These are phyloP conservation scores for Protea cynaroides DNA, from an alignment of 164 flowering plant genomes.

Conservation along the genomic window DNA sequence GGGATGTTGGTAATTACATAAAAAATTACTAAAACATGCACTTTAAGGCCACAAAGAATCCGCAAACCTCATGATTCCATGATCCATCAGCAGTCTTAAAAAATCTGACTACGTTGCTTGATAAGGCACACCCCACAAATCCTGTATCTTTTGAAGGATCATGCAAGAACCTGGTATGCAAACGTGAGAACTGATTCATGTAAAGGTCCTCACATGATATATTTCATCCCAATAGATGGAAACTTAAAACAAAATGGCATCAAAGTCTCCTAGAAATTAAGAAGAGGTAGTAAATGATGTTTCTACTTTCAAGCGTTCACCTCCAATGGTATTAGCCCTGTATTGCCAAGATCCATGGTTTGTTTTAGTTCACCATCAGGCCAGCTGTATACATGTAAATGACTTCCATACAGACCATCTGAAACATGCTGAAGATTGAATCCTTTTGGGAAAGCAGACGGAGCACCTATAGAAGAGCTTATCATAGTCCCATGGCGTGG, in stretches of 20 bases:
- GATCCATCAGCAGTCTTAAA: conserved; percentile 68
- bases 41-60: too few relatives aligned
- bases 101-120: conserved; percentile 94
- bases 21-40: background rate
- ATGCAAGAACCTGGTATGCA: conserved; percentile 86
- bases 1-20: background rate
- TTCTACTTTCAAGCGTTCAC: conserved; percentile 28
- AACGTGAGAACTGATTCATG: background rate
- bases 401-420: conserved; percentile 90
- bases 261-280: too few relatives aligned
- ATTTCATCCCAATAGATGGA: background rate
- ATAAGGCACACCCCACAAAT: conserved; percentile 87
- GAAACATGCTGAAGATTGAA: conserved; percentile 81
- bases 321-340: conserved; percentile 90
- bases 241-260: background rate
- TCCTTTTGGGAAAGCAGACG: conserved; percentile 85
- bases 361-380: conserved; percentile 91
- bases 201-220: background rate
- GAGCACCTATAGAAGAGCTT: conserved; percentile 98
- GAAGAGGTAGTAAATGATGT: background rate
- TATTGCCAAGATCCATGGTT: conserved; percentile 80
- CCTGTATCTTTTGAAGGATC: conserved; percentile 89
- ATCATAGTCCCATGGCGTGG: conserved; percentile 93
- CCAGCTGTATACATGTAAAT: conserved; percentile 87
- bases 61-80: conserved; percentile 87